phyloP scores from a whole-genome alignment of 2,329 filamentous ascomycete species.

The Epicoccum sorghinum region DNA sequence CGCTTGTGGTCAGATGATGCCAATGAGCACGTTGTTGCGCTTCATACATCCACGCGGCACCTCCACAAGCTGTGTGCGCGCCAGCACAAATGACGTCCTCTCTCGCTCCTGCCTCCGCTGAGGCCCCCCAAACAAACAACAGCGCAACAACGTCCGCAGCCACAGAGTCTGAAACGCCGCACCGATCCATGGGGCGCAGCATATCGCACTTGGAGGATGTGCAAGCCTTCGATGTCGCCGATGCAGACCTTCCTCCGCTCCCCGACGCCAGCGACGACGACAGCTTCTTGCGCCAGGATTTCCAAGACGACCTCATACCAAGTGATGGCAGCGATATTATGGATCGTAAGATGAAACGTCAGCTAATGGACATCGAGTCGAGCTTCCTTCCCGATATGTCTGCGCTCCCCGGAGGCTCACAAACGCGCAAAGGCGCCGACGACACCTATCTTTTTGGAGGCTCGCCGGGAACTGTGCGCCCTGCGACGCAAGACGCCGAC shows the following conservation, averaged over 20 bases:
- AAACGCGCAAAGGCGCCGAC: constrained; percentile 46
- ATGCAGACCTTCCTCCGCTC: constrained; percentile 49
- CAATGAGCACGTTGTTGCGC: constrained; percentile 22
- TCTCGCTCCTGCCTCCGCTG: constrained; percentile 29
- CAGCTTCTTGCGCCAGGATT: constrained; percentile 45
- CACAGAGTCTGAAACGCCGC: constrained; percentile 17
- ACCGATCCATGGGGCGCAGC: constrained; percentile 34
- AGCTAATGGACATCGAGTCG: constrained; percentile 67
- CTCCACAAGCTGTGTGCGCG: constrained; percentile 23
- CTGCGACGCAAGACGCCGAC: constrained; percentile 6
- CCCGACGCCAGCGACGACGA: constrained; percentile 49
- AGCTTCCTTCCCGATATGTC: constrained; percentile 66
- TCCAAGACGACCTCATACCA: constrained; percentile 35
- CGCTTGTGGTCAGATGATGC: constrained; percentile 29
- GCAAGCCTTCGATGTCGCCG: constrained; percentile 40
- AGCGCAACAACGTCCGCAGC: constrained; percentile 23
- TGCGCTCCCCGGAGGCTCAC: constrained; percentile 30
- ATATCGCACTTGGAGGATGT: constrained; percentile 41
- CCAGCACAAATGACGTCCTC: constrained; percentile 31
- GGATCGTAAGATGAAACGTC: constrained; percentile 64
- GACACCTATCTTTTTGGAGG: constrained; percentile 56
- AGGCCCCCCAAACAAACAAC: constrained; percentile 32
- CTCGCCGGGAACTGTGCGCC: constrained; percentile 39
- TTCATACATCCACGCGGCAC: constrained; percentile 24
- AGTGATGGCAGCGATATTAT: constrained; percentile 54